phyloP scores from a whole-genome alignment of 192 early-diverging fungal species.

The Mortierella hygrophila region DNA sequence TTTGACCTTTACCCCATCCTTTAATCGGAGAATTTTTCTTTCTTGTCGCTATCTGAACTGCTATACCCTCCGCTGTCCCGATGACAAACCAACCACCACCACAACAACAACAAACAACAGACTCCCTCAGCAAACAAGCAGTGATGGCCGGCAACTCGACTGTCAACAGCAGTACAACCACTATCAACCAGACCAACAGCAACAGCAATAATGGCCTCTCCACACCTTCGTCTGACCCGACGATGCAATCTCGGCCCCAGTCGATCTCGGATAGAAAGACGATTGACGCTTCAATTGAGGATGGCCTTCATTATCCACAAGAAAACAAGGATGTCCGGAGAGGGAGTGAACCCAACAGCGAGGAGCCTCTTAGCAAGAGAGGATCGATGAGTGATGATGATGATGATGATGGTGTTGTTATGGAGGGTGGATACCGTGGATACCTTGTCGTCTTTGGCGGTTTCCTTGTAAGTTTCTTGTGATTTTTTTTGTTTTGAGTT shows the following conservation, averaged over 20 bases:
- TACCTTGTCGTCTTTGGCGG: constrained; percentile 46
- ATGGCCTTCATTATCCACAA: not conserved
- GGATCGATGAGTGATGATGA: not conserved
- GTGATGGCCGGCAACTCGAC: not conserved
- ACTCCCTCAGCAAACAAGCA: not conserved
- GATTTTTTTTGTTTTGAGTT: not conserved
- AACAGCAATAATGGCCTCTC: not conserved
- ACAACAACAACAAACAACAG: not conserved
- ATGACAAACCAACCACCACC: not conserved
- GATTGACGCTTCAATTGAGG: not conserved
- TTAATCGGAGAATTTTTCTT: not conserved
- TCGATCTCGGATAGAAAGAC: not conserved
- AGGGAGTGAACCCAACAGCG: not conserved
- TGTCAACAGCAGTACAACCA: constrained; percentile 21
- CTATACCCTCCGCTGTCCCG: not conserved
- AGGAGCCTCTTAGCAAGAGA: not conserved
- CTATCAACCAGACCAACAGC: not conserved
- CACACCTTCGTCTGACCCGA: not conserved
- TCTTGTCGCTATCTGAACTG: not conserved
- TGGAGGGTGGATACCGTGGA: constrained; percentile 43
- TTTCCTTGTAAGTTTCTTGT: constrained; percentile 33
- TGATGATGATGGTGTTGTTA: constrained; percentile 29
- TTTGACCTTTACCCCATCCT: not conserved
- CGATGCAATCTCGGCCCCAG: not conserved
- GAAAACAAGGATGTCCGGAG: not conserved